Conservation (phyloP, 495 filamentous ascomycete species). For the Neurospora sp. region DNA sequence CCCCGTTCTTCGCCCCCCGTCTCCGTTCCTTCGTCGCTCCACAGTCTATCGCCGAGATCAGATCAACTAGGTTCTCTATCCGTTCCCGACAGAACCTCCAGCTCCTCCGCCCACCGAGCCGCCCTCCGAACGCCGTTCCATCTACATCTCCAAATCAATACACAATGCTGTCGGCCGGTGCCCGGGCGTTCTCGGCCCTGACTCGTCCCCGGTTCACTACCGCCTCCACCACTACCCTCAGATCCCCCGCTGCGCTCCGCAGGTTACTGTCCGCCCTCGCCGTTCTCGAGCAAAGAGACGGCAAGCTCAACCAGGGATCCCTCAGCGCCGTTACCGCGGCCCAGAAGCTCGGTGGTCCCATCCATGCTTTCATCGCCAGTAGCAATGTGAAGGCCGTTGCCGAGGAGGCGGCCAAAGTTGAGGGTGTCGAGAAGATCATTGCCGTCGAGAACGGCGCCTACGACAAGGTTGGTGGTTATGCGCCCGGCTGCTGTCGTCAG, state of each 20-base stretch:
- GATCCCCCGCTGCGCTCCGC: slow-evolving; percentile 39
- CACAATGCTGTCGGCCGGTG: slow-evolving; percentile 15
- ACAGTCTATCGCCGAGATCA: not conserved
- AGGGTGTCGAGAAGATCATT: slow-evolving; percentile 84
- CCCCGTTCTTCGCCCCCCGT: not conserved
- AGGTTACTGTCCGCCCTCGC: slow-evolving; percentile 82
- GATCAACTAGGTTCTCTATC: not conserved
- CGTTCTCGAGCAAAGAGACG: slow-evolving; percentile 86
- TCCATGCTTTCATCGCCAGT: slow-evolving; percentile 87
- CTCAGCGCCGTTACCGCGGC: slow-evolving; percentile 82
- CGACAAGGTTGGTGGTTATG: slow-evolving; percentile 57
- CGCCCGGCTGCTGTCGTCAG: not conserved
- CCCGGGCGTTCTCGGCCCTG: slow-evolving; percentile 22
- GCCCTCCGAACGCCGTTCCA: not conserved
- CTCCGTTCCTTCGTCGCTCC: not conserved
- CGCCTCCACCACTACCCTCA: slow-evolving; percentile 14
- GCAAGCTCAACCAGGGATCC: slow-evolving; percentile 72
- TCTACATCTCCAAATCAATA: slow-evolving; percentile 3
- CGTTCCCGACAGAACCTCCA: not conserved
- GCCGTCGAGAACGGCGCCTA: slow-evolving; percentile 82
- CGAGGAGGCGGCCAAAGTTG: slow-evolving; percentile 77
- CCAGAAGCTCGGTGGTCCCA: slow-evolving; percentile 70
- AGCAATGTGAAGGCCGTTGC: slow-evolving; percentile 68
- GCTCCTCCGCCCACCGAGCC: not conserved
- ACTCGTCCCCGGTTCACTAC: slow-evolving; percentile 15